Evolutionary conservation across 2,329 filamentous ascomycete species (phyloP), one percentile per base, ranked within the genome.

Genomic region (Sporothrix globosa): DNA sequence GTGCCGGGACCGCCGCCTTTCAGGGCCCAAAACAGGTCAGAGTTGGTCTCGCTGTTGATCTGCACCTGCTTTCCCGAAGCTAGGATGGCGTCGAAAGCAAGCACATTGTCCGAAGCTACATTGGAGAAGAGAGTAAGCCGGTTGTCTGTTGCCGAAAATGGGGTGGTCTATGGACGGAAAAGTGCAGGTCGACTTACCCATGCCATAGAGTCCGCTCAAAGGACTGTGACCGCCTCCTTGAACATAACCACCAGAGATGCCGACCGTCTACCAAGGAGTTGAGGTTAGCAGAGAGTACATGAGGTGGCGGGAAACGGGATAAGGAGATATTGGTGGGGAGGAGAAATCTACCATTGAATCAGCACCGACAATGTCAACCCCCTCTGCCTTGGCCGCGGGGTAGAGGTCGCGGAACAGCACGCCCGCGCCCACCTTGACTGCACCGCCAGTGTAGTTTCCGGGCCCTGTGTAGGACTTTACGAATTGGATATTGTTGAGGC

Each of bases 11-110:
- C 85, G 11, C 86, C 85, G 24, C 85, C 85, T 69, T 81, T 80
- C 19, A 87, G 77, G 3, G 86, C 87, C 85, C 85, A 89, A 77
- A 85, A 88, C 1, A 89, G 80, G 69, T 88, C 86, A 0, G 80
- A 71, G 71, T 88, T 83, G 44, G 82, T 74, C 2, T 79, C 76
- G 2, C 77, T 79, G 52, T 80, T 83, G 3, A 84, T 85, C 3
- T 77, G 81, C 0, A 86, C 73, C 41, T 82, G 76, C 24, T 78
- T 70, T 1, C 85, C 85, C 27, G 77, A 75, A 0, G 80, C 83
- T 14, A 82, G 83, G 14, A 87, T 76, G 9, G 83, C 80, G 21
- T 84, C 79, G 74, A 80, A 81, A 46, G 82, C 79, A 7, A 87
- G 76, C 0, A 82, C 81, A 67, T 84, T 83, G 73, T 87, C 85